Percentiles rank a stretch among this genome's conserved stretches.
Conservation (phyloP, 129 eudicot species). For the Pulicaria dysenterica region DNA sequence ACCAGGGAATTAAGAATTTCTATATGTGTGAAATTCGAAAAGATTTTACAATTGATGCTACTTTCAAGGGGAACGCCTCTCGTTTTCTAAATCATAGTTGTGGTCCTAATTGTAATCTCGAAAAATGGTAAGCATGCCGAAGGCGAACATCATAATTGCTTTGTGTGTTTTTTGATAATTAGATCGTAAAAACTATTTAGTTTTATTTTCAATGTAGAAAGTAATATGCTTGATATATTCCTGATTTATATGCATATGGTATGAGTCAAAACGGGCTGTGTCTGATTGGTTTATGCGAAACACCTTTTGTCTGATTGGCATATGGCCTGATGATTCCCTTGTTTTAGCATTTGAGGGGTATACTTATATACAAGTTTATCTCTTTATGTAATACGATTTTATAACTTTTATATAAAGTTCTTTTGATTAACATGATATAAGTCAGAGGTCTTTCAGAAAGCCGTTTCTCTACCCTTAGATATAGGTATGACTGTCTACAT, state of each 20-base stretch:
- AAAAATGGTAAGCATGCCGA: constrained; percentile 71
- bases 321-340: no score
- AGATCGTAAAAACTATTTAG: background rate
- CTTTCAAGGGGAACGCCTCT: constrained; percentile 80
- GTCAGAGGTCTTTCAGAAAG: no score
- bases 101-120: constrained; percentile 88
- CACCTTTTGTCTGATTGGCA: no score
- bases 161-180: background rate
- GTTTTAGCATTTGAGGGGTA: no score
- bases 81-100: constrained; percentile 95
- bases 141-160: background rate
- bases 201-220: background rate
- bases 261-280: background rate
- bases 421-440: no score
- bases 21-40: constrained; percentile 89
- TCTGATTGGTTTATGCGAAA: background rate
- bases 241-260: background rate
- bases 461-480: no score
- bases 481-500: no score
- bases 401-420: no score
- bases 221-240: background rate
- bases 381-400: no score
- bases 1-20: constrained; percentile 57
- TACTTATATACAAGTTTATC: no score
- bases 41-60: constrained; percentile 88